These are phyloP conservation scores for Cladosporium sp. DNA, from an alignment of 2,329 filamentous ascomycete genomes.

Conservation along the genomic window DNA sequence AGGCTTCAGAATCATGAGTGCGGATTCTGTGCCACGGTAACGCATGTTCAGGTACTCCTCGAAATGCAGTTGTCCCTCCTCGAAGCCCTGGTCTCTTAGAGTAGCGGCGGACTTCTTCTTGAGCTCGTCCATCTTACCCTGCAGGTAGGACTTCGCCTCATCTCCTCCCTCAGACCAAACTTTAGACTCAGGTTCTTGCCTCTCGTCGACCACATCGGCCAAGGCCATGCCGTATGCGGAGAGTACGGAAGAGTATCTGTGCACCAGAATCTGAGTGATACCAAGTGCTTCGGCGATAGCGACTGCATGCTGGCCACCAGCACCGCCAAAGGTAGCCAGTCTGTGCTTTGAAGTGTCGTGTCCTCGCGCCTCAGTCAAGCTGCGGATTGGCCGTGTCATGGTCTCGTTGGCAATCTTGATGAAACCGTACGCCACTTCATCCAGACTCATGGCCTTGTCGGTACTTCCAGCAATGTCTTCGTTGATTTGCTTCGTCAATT, in stretches of 20 bases:
- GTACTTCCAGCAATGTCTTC: constrained; percentile 64
- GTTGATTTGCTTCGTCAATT: constrained; percentile 77
- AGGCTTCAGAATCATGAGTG: constrained; percentile 84
- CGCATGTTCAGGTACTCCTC: constrained; percentile 95
- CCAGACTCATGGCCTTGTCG: constrained; percentile 66
- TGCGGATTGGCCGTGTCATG: constrained; percentile 87
- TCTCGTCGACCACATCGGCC: constrained; percentile 88
- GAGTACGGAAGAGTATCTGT: constrained; percentile 83
- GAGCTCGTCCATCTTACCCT: constrained; percentile 73
- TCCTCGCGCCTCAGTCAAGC: constrained; percentile 87
- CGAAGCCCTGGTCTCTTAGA: constrained; percentile 76
- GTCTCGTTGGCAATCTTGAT: constrained; percentile 87
- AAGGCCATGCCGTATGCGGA: constrained; percentile 92
- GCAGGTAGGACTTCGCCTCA: constrained; percentile 62
- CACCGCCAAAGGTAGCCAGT: constrained; percentile 89
- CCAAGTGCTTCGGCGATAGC: constrained; percentile 83
- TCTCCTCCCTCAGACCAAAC: constrained; percentile 59
- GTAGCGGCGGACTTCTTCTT: constrained; percentile 71
- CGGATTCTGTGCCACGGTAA: constrained; percentile 86
- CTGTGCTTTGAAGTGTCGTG: constrained; percentile 88
- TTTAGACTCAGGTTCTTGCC: constrained; percentile 72
- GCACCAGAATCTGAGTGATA: constrained; percentile 80
- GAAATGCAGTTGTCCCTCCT: constrained; percentile 71
- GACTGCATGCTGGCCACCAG: constrained; percentile 89
- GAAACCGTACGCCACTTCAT: constrained; percentile 88